Percentiles rank a stretch among this genome's conserved stretches.
phyloP scores from a whole-genome alignment of 768 basidiomycete species.

The Gloeostereum incarnatum region DNA sequence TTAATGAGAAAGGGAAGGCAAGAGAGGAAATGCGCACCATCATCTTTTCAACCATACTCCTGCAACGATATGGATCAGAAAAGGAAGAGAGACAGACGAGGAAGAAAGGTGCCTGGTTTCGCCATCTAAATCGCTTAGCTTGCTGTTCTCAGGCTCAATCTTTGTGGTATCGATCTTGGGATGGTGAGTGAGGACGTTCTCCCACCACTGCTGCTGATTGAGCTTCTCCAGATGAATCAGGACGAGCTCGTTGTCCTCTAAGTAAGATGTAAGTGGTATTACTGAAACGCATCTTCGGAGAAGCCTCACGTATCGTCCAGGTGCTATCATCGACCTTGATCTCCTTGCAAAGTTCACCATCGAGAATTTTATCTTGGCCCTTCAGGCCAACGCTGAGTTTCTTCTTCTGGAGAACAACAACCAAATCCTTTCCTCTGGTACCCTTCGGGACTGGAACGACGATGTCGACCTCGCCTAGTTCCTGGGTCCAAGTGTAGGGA shows the following conservation, averaged over 20 bases:
- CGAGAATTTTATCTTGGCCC: slow-evolving; percentile 74
- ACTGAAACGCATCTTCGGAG: slow-evolving; percentile 1
- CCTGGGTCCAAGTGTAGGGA: slow-evolving; percentile 89
- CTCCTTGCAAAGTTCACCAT: slow-evolving; percentile 88
- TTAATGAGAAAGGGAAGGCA: not conserved
- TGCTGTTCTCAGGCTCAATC: slow-evolving; percentile 92
- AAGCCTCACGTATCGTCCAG: slow-evolving; percentile 77
- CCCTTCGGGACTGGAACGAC: slow-evolving; percentile 80
- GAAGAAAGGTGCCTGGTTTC: slow-evolving; percentile 59
- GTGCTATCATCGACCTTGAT: slow-evolving; percentile 96
- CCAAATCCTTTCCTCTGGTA: slow-evolving; percentile 71
- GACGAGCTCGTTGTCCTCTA: slow-evolving; percentile 73
- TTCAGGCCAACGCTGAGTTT: slow-evolving; percentile 80
- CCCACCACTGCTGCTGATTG: slow-evolving; percentile 93
- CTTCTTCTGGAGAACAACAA: slow-evolving; percentile 70
- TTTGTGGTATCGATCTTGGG: slow-evolving; percentile 96
- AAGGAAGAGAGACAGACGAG: not conserved
- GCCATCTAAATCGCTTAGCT: slow-evolving; percentile 90
- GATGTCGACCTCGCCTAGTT: slow-evolving; percentile 81
- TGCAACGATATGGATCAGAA: slow-evolving; percentile 17
- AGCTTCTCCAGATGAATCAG: slow-evolving; percentile 79
- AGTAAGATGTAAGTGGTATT: slow-evolving; percentile 1
- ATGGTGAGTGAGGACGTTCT: slow-evolving; percentile 89
- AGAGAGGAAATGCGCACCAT: slow-evolving; percentile 58
- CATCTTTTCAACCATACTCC: slow-evolving; percentile 99